Evolutionary conservation across 129 eudicot genomes (phyloP), one percentile per base, ranked within the genome.

Genomic region (Helichrysum umbraculigerum): DNA sequence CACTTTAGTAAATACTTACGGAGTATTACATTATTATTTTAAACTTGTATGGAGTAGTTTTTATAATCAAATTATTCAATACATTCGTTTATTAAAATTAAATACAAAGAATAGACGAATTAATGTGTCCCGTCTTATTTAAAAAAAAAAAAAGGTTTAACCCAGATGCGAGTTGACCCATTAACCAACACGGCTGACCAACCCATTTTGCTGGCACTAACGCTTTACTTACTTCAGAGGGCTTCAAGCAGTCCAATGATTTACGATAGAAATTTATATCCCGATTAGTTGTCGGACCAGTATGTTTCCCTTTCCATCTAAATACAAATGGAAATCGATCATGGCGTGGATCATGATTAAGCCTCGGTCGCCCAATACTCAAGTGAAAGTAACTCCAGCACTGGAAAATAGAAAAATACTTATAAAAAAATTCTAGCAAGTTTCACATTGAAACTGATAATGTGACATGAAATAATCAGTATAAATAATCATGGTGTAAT

Each of bases 301-400:
- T 87, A 72, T 94, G 99, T 75, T 89, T 94, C 71, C 99, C 97
- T 84, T 91, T 94, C 99, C 99, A 94, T 81, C 97, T 85, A 65
- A 91, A 96, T 71, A 91, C 97, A 54, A 94, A 88, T 9, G 99
- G 99, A 84, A 94, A 94, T 51, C 92, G 81, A 62, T 87, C 97
- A 84, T 87, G 97, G 75, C 32, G 78, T 57, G 97, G 97, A 75
- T 91, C 99, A 68, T 84, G 93, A 66, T 87, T 83, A 68, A 94
- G 97, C 81, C 85, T 94, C 51, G 97, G 99, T 34, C 99, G 86
- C 47, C 99, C 99, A 69, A 94, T 87, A 86, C 86, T 91, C 68
- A 94, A 85, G 75, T 85, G 99, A 80, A 87, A 94, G 87, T 91
- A 94, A 85, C 97, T 91, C 99, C 99, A 94, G 81, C 99, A 91